Conservation (phyloP, 805 yeast genomes). For the Alloascoidea hylecoeti region DNA sequence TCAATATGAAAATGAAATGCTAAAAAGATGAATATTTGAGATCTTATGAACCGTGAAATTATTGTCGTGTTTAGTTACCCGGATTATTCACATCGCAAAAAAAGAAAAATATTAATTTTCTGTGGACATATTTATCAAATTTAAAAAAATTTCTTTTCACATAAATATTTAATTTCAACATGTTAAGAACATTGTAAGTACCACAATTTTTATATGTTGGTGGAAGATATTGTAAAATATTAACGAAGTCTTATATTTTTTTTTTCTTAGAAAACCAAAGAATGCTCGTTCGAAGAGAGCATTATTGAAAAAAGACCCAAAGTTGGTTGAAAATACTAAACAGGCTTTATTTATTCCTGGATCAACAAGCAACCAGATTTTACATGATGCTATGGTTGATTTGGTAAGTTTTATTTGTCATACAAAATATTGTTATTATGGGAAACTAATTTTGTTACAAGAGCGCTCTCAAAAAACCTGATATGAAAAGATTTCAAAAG, state of each 20-base stretch:
- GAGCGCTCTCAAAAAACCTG: constrained; percentile 84
- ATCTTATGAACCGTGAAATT: too few species aligned
- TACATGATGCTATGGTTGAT: constrained; percentile 86
- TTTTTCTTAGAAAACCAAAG: constrained; percentile 54
- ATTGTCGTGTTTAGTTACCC: too few species aligned
- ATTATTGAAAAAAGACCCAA: constrained; percentile 75
- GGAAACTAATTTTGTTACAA: constrained; percentile 4
- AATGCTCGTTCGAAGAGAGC: constrained; percentile 95
- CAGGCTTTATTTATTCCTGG: constrained; percentile 90
- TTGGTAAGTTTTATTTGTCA: constrained; percentile 16
- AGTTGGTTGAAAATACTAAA: constrained; percentile 79
- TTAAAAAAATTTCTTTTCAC: neutral
- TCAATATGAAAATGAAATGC: too few species aligned
- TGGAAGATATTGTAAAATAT: neutral
- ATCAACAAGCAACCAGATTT: constrained; percentile 55
- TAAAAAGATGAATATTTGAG: too few species aligned
- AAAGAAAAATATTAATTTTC: too few species aligned
- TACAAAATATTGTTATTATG: neutral
- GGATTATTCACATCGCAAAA: too few species aligned
- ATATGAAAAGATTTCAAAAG: constrained; percentile 71
- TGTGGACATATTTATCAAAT: neutral
- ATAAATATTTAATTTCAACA: constrained; percentile 6
- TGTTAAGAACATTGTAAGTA: constrained; percentile 23
- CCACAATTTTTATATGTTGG: neutral
- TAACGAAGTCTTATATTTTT: constrained; percentile 4